Percentiles rank a stretch among this genome's conserved stretches.
Conservation (phyloP, 2,329 filamentous ascomycete species). For the Cercospora sojina region DNA sequence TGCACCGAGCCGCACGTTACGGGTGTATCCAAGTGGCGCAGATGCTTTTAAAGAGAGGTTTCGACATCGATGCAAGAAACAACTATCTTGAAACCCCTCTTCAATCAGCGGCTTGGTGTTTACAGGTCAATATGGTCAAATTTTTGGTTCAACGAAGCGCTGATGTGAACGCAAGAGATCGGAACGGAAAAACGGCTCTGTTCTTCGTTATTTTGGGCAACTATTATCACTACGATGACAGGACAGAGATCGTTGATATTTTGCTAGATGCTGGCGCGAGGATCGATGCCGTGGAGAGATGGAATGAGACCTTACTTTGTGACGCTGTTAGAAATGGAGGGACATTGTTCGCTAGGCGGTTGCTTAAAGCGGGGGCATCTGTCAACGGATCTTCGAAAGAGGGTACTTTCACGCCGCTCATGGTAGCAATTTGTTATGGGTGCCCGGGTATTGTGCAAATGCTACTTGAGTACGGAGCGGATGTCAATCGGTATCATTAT, state of each 20-base stretch:
- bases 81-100: neutral
- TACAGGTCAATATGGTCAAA: neutral
- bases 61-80: neutral
- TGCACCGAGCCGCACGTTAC: neutral
- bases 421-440: neutral
- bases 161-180: neutral
- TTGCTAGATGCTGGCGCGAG: neutral
- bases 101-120: rapidly evolving
- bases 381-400: neutral
- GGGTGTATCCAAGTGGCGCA: neutral
- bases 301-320: neutral
- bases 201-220: no score
- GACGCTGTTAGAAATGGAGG: neutral
- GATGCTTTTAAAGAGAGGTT: neutral
- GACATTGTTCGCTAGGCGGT: neutral
- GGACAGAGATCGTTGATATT: no score
- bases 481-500: no score
- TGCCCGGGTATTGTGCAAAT: neutral
- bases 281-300: no score
- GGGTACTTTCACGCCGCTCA: neutral
- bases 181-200: neutral
- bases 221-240: no score
- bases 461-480: neutral
- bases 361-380: neutral
- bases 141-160: neutral